Percentiles rank a stretch among this genome's conserved stretches.
Conservation (phyloP, 257 asterid species). For the Hygrophila difformis region DNA sequence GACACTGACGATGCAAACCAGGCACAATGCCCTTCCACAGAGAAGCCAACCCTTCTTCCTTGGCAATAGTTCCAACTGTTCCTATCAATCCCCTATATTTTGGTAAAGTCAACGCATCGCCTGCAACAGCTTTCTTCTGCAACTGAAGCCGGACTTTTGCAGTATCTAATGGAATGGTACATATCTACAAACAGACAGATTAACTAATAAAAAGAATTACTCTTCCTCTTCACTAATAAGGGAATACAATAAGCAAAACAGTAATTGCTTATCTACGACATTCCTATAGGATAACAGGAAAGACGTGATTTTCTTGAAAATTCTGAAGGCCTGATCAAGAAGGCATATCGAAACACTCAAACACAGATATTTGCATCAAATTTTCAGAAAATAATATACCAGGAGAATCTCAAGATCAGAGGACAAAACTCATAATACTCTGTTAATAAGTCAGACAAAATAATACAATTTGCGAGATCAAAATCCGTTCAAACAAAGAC, state of each 20-base stretch:
- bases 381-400: too few relatives aligned
- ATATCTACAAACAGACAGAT: constrained; percentile 29
- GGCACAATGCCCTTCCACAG: constrained; percentile 98
- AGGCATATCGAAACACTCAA: too few relatives aligned
- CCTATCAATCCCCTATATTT: constrained; percentile 90
- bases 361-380: too few relatives aligned
- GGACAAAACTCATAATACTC: too few relatives aligned
- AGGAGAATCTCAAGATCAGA: too few relatives aligned
- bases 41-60: constrained; percentile 81
- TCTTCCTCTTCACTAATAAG: neutral
- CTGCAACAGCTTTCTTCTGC: constrained; percentile 75
- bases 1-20: constrained; percentile 91
- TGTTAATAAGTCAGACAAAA: too few relatives aligned
- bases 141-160: constrained; percentile 97
- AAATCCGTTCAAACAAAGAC: too few relatives aligned
- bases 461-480: too few relatives aligned
- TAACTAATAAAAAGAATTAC: constrained; percentile 7
- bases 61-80: constrained; percentile 92
- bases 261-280: too few relatives aligned
- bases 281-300: too few relatives aligned
- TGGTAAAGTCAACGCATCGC: constrained; percentile 57
- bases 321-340: too few relatives aligned
- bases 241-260: neutral
- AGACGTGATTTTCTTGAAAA: too few relatives aligned
- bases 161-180: constrained; percentile 89